phyloP scores from a whole-genome alignment of 306 rosid genomes.

The Citrullus colocynthis region DNA sequence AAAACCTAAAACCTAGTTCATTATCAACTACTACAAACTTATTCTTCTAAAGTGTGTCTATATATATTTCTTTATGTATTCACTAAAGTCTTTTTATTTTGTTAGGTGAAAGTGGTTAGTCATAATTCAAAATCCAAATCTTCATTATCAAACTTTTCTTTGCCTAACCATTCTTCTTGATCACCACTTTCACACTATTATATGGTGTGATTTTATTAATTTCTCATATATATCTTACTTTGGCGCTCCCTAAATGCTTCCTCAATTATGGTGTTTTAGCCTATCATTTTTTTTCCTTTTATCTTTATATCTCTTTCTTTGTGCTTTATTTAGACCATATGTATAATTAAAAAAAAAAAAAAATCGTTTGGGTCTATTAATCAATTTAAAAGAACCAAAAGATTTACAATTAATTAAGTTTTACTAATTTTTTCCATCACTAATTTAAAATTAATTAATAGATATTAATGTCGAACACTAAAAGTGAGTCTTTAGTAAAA shows the following conservation, averaged over 20 bases:
- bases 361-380: too few relatives aligned
- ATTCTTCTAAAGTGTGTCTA: too few relatives aligned
- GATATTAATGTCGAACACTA: too few relatives aligned
- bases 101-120: constrained; percentile 1
- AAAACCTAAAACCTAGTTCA: neutral
- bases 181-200: neutral
- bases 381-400: too few relatives aligned
- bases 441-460: too few relatives aligned
- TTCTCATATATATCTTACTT: neutral
- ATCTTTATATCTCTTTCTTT: neutral
- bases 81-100: neutral
- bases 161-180: neutral
- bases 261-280: neutral
- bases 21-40: neutral
- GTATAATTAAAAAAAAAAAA: neutral
- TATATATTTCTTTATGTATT: neutral
- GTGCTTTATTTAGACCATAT: neutral
- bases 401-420: too few relatives aligned
- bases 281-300: neutral
- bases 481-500: too few relatives aligned
- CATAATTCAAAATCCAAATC: neutral
- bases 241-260: neutral
- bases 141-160: neutral
- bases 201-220: neutral
- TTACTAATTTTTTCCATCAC: too few relatives aligned